phyloP scores from a whole-genome alignment of 805 yeast species.

The Candida stauntonica region DNA sequence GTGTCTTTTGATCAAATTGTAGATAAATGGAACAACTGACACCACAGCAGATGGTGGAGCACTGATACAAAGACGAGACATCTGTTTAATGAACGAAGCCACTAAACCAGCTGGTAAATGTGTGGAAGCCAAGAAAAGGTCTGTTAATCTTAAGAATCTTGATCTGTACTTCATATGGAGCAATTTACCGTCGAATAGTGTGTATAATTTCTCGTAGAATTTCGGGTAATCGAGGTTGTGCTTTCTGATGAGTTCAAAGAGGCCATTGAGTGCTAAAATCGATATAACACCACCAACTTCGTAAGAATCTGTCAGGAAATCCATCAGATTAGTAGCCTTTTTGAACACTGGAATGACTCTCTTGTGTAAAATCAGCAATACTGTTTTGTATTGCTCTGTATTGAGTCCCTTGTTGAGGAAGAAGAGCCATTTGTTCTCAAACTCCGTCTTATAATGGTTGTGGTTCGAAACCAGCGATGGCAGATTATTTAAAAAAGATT shows the following conservation, averaged over 20 bases:
- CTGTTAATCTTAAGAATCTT: constrained; percentile 82
- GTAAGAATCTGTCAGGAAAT: constrained; percentile 86
- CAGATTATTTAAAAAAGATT: constrained; percentile 39
- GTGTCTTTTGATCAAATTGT: constrained; percentile 84
- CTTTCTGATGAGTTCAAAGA: constrained; percentile 77
- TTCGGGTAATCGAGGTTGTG: constrained; percentile 89
- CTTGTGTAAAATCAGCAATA: constrained; percentile 71
- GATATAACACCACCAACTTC: constrained; percentile 58
- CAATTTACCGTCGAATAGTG: constrained; percentile 68
- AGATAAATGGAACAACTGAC: constrained; percentile 82
- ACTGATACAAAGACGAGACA: constrained; percentile 68
- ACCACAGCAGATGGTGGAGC: constrained; percentile 90
- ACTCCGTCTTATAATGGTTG: constrained; percentile 51
- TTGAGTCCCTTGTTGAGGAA: constrained; percentile 46
- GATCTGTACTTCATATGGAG: constrained; percentile 78
- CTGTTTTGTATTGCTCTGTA: constrained; percentile 58
- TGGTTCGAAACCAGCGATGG: constrained; percentile 40
- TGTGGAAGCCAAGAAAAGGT: constrained; percentile 78
- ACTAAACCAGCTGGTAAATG: constrained; percentile 80
- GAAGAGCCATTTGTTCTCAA: constrained; percentile 65
- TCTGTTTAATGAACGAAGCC: constrained; percentile 83
- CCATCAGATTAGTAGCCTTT: constrained; percentile 84
- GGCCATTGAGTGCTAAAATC: constrained; percentile 78
- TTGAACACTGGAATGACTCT: constrained; percentile 76
- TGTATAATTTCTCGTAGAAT: constrained; percentile 78